phyloP scores from a whole-genome alignment of 441 rosid species.

The Brassica hybrid region DNA sequence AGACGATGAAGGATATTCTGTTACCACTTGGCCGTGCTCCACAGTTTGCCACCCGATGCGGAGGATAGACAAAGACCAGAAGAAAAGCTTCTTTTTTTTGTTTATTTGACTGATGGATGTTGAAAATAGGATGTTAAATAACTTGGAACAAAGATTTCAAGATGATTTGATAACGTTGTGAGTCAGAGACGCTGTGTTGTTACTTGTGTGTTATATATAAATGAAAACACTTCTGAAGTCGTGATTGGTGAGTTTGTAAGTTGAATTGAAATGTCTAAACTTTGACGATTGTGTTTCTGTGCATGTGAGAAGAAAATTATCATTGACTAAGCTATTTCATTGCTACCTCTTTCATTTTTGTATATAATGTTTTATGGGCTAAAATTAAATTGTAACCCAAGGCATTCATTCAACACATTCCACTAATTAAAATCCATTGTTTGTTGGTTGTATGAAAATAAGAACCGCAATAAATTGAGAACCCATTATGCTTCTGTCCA shows the following conservation, averaged over 20 bases:
- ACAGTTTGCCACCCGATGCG: constrained; percentile 62
- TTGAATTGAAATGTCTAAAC: constrained; percentile 34
- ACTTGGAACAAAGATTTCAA: not conserved
- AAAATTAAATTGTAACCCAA: not conserved
- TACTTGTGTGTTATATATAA: not conserved
- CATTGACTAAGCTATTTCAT: not conserved
- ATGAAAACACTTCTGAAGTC: not conserved
- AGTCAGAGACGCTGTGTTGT: not conserved
- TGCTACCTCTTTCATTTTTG: no score
- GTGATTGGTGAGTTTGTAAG: not conserved
- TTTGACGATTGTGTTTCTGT: constrained; percentile 6
- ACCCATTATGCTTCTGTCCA: not conserved
- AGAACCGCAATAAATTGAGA: constrained; percentile 1
- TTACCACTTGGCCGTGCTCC: constrained; percentile 85
- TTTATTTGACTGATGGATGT: constrained; percentile 12
- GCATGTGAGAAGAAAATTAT: constrained; percentile 21
- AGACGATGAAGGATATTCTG: constrained; percentile 75
- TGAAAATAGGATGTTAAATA: not conserved
- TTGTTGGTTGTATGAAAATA: no score
- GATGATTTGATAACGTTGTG: not conserved
- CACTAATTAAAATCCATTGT: not conserved
- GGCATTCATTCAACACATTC: not conserved
- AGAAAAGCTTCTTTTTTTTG: not conserved
- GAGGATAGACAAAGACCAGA: constrained; percentile 49
- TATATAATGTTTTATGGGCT: no score